These are phyloP conservation scores for Stephanodiscus minutulus DNA, from an alignment of 108 stramenopile genomes.

Conservation along the genomic window DNA sequence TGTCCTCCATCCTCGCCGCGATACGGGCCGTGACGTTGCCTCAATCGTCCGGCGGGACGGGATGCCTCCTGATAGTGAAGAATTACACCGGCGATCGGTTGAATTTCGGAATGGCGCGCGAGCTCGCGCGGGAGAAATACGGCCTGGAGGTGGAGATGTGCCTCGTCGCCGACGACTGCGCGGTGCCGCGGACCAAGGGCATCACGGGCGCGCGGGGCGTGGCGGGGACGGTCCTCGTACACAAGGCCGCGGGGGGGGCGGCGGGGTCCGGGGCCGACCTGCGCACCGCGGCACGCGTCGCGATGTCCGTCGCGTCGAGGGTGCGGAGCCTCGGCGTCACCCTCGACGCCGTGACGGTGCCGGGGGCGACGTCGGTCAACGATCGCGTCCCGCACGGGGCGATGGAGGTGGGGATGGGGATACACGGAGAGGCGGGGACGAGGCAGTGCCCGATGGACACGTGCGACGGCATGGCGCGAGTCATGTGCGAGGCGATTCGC, in stretches of 20 bases:
- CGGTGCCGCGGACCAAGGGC: constrained; percentile 87
- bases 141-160: constrained; percentile 82
- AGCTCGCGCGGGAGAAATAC: constrained; percentile 73
- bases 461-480: constrained; percentile 76
- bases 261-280: constrained; percentile 67
- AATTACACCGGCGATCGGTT: constrained; percentile 99
- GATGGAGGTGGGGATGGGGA: constrained; percentile 95
- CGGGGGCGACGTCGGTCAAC: constrained; percentile 79
- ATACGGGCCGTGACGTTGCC: constrained; percentile 84
- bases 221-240: constrained; percentile 95
- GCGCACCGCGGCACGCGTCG: constrained; percentile 69
- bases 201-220: constrained; percentile 96
- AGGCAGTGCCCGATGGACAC: constrained; percentile 66
- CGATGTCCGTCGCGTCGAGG: constrained; percentile 52
- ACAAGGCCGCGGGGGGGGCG: constrained; percentile 95
- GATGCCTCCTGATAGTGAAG: constrained; percentile 94
- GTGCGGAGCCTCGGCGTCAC: constrained; percentile 93
- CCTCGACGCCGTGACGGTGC: constrained; percentile 88
- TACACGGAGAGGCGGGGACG: constrained; percentile 97
- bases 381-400: constrained; percentile 59
- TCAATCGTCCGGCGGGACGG: constrained; percentile 39
- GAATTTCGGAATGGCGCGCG: constrained; percentile 98
- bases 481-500: constrained; percentile 76
- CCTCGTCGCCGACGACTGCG: constrained; percentile 95
- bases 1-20: constrained; percentile 85